Percentiles rank a stretch among this genome's conserved stretches.
These are phyloP conservation scores for Zea luxurians DNA, from an alignment of 176 grass and related monocot genomes.

Conservation along the genomic window DNA sequence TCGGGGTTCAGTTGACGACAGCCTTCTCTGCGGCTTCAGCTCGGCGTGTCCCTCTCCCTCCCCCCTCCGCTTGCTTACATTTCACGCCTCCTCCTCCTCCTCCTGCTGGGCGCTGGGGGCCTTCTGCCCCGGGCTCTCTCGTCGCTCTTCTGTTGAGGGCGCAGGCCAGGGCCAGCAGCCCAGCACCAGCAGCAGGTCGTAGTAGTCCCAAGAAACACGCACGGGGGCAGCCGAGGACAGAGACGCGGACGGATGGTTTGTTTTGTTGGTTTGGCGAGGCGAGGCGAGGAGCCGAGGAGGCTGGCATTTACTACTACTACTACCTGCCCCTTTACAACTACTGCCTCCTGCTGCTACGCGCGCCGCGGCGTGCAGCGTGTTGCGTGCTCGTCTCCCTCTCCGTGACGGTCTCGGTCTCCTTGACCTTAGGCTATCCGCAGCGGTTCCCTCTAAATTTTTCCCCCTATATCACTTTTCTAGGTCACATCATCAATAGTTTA, in stretches of 20 bases:
- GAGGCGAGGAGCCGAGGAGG: constrained; percentile 27
- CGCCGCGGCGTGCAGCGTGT: too few species aligned
- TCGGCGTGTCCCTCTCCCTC: constrained; percentile 34
- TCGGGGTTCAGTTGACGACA: neutral
- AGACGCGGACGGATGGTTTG: neutral
- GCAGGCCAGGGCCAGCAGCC: constrained; percentile 23
- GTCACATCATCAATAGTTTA: too few species aligned
- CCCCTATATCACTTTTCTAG: too few species aligned
- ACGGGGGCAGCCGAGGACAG: neutral
- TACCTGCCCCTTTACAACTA: constrained; percentile 35
- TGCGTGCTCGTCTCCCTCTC: too few species aligned
- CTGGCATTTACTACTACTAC: constrained; percentile 39
- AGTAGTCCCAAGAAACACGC: constrained; percentile 49
- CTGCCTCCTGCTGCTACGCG: neutral
- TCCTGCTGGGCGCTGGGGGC: neutral
- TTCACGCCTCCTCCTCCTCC: constrained; percentile 38
- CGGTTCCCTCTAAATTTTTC: too few species aligned
- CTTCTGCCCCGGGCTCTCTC: neutral
- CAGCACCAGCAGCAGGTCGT: neutral
- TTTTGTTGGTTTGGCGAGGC: constrained; percentile 22
- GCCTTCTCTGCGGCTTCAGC: constrained; percentile 45
- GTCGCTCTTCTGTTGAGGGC: constrained; percentile 29
- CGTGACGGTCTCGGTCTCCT: too few species aligned
- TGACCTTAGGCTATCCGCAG: too few species aligned
- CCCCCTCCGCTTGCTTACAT: constrained; percentile 45